phyloP scores from a whole-genome alignment of 2,329 filamentous ascomycete genomes.

The Bipolaris cookei region DNA sequence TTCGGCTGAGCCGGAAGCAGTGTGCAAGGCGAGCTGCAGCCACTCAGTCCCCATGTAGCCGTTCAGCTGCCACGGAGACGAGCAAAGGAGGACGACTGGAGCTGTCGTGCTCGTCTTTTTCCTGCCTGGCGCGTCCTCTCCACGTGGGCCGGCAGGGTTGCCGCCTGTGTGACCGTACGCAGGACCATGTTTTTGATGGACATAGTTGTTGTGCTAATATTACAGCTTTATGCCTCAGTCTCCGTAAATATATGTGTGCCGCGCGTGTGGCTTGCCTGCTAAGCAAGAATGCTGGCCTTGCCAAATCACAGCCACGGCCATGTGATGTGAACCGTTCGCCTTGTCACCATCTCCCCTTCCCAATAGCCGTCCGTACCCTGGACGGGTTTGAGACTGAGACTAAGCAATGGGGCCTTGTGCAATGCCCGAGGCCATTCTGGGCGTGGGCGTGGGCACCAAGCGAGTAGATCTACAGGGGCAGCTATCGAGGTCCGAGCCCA shows the following conservation, averaged over 20 bases:
- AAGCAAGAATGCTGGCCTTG: neutral
- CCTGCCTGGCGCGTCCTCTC: slow-evolving; percentile 27
- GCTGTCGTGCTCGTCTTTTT: slow-evolving; percentile 16
- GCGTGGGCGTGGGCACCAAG: slow-evolving; percentile 13
- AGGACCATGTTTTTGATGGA: slow-evolving; percentile 34
- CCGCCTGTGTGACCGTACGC: slow-evolving; percentile 23
- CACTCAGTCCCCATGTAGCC: slow-evolving; percentile 21
- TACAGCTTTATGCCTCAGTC: no score
- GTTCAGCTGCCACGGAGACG: slow-evolving; percentile 23
- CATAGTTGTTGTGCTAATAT: slow-evolving; percentile 9
- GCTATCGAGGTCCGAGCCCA: slow-evolving; percentile 20
- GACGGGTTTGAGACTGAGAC: slow-evolving; percentile 10
- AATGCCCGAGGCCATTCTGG: slow-evolving; percentile 3
- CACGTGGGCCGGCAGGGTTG: slow-evolving; percentile 43
- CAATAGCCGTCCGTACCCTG: slow-evolving; percentile 1
- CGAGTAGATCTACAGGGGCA: slow-evolving; percentile 33
- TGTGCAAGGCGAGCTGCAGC: slow-evolving; percentile 21
- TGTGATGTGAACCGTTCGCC: slow-evolving; percentile 3
- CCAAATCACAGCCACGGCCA: slow-evolving; percentile 16
- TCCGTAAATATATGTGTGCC: slow-evolving; percentile 25
- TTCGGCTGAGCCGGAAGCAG: slow-evolving; percentile 29
- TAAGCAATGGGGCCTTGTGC: slow-evolving; percentile 5
- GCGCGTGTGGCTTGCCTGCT: slow-evolving; percentile 23
- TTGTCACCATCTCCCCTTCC: neutral
- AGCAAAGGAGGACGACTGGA: neutral